These are phyloP conservation scores for Clarireedia sp. DNA, from an alignment of 2,329 filamentous ascomycete species.

Conservation along the genomic window DNA sequence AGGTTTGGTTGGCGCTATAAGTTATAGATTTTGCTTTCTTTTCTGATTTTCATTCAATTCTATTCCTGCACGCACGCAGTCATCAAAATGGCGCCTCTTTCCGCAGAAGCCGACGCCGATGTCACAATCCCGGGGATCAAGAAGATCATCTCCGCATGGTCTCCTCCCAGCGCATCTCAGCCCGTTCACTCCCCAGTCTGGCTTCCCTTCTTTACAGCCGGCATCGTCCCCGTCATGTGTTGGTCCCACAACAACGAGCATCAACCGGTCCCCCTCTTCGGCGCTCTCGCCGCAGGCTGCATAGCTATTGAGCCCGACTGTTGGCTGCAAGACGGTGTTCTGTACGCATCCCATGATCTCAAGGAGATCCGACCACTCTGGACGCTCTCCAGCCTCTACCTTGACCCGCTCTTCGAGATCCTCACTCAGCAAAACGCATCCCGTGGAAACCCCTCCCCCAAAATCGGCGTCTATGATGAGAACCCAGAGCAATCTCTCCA, in stretches of 20 bases:
- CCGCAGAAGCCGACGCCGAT: neutral
- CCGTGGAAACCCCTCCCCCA: conserved; percentile 1
- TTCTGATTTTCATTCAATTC: neutral
- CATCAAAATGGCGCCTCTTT: neutral
- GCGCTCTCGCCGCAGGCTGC: conserved; percentile 48
- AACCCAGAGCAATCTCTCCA: conserved; percentile 22
- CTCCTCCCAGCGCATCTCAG: neutral
- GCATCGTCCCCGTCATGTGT: conserved; percentile 2
- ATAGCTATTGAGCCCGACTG: conserved; percentile 53
- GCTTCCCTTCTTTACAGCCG: conserved; percentile 3
- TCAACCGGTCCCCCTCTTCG: conserved; percentile 37
- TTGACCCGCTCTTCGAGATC: conserved; percentile 49
- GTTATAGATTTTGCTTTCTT: neutral
- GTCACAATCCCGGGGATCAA: neutral
- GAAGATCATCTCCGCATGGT: neutral
- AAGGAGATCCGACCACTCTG: conserved; percentile 42
- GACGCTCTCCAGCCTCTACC: conserved; percentile 50
- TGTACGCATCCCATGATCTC: conserved; percentile 49
- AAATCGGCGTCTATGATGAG: conserved; percentile 19
- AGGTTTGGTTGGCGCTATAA: too few species aligned
- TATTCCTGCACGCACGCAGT: neutral
- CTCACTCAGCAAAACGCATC: conserved; percentile 40
- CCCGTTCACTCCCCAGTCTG: neutral
- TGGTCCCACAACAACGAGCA: conserved; percentile 51
- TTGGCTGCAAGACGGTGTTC: conserved; percentile 44